Percentiles rank a stretch among this genome's conserved stretches.
Conservation (phyloP, 1,139 yeast genomes). For the Debaryomycetaceae sp. region DNA sequence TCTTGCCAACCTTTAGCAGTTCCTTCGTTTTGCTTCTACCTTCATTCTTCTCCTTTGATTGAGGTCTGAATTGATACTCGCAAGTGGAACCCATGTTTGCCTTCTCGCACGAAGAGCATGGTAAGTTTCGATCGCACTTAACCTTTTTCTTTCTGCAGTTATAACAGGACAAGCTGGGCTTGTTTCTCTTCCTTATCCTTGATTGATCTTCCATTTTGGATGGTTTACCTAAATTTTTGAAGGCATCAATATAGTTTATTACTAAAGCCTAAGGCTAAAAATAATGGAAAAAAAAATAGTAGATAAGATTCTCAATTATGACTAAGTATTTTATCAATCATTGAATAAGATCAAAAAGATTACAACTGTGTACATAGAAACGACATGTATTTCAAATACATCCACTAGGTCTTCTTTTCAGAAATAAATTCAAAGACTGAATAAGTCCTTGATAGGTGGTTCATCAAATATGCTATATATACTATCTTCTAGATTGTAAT, state of each 20-base stretch:
- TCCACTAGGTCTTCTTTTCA: too few relatives aligned
- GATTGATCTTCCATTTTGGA: neutral
- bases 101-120: conserved; percentile 24
- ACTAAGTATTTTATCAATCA: too few relatives aligned
- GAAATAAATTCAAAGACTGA: neutral
- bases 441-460: neutral
- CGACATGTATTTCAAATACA: too few relatives aligned
- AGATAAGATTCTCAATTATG: too few relatives aligned
- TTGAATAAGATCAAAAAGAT: too few relatives aligned
- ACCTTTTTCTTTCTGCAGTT: conserved; percentile 28
- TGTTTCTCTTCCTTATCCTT: neutral
- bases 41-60: neutral
- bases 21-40: too few relatives aligned
- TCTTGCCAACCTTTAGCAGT: too few relatives aligned
- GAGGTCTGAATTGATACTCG: neutral
- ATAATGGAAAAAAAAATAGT: too few relatives aligned
- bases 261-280: too few relatives aligned
- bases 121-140: conserved; percentile 26
- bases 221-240: too few relatives aligned
- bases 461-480: neutral
- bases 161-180: conserved; percentile 21
- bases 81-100: neutral
- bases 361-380: too few relatives aligned
- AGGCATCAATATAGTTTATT: too few relatives aligned
- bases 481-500: neutral